phyloP scores from a whole-genome alignment of 371 early-diverging fungal species.

The Furculomyces boomerangus region DNA sequence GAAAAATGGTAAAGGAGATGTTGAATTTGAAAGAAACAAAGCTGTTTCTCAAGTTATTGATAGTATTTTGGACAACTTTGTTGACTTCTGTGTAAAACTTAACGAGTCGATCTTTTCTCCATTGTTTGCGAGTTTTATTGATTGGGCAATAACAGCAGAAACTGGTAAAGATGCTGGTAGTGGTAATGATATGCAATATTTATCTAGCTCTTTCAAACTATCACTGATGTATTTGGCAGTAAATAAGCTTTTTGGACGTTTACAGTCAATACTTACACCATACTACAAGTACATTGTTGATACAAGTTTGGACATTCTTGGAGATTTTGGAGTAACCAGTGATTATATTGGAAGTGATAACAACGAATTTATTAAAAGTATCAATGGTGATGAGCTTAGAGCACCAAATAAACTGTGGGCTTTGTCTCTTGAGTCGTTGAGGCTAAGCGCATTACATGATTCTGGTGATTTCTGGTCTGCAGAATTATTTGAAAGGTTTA shows the following conservation, averaged over 20 bases:
- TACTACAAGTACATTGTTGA: slow-evolving; percentile 66
- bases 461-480: slow-evolving; percentile 37
- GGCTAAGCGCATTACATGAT: slow-evolving; percentile 17
- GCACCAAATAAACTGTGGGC: slow-evolving; percentile 19
- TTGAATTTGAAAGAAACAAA: slow-evolving; percentile 40
- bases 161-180: slow-evolving; percentile 4
- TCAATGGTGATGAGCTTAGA: slow-evolving; percentile 8
- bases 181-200: slow-evolving; percentile 20
- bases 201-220: slow-evolving; percentile 31
- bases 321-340: slow-evolving; percentile 22
- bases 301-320: slow-evolving; percentile 36
- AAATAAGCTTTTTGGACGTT: slow-evolving; percentile 45
- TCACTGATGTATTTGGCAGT: slow-evolving; percentile 61
- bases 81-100: slow-evolving; percentile 68
- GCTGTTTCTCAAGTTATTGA: too few relatives aligned
- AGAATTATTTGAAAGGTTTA: slow-evolving; percentile 51
- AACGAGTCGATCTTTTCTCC: slow-evolving; percentile 89
- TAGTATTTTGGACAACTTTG: slow-evolving; percentile 54
- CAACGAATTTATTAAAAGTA: slow-evolving; percentile 12
- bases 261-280: slow-evolving; percentile 74
- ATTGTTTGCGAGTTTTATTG: slow-evolving; percentile 67
- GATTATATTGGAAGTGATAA: not conserved
- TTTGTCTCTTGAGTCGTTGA: slow-evolving; percentile 15
- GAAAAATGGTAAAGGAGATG: slow-evolving; percentile 22
- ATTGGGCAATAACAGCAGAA: slow-evolving; percentile 55